phyloP scores from a whole-genome alignment of 2,329 filamentous ascomycete species.

The Neonectria sp. region DNA sequence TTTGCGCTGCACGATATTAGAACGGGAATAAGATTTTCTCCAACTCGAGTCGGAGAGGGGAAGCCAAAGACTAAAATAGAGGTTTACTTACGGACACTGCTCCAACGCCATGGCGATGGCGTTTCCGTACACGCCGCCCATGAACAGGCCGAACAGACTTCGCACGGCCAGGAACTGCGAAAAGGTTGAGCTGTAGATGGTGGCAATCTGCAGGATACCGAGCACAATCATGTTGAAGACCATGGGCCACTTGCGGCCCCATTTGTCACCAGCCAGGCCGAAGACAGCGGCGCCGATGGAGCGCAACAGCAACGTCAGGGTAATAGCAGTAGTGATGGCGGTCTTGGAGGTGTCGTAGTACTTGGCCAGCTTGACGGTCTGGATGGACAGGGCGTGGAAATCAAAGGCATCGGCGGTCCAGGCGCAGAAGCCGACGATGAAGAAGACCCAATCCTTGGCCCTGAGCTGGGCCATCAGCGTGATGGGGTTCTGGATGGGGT shows the following conservation, averaged over 20 bases:
- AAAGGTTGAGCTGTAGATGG: slow-evolving; percentile 82
- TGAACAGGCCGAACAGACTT: slow-evolving; percentile 82
- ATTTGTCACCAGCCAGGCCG: slow-evolving; percentile 83
- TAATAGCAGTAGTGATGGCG: slow-evolving; percentile 82
- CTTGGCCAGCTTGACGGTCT: slow-evolving; percentile 77
- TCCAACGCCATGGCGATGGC: slow-evolving; percentile 85
- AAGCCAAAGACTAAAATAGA: background rate
- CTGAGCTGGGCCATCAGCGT: slow-evolving; percentile 76
- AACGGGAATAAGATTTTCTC: slow-evolving; percentile 37
- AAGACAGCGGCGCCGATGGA: slow-evolving; percentile 84
- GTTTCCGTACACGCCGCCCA: slow-evolving; percentile 87
- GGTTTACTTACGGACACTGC: slow-evolving; percentile 72
- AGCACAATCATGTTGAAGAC: slow-evolving; percentile 83
- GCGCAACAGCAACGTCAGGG: slow-evolving; percentile 80
- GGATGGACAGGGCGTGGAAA: slow-evolving; percentile 85
- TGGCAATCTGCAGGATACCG: slow-evolving; percentile 78
- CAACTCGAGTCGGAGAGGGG: slow-evolving; percentile 30
- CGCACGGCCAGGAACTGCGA: slow-evolving; percentile 82
- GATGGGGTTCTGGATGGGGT: slow-evolving; percentile 79
- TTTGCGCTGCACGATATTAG: slow-evolving; percentile 61
- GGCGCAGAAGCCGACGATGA: slow-evolving; percentile 80
- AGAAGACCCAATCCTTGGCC: slow-evolving; percentile 80
- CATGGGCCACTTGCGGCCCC: slow-evolving; percentile 88
- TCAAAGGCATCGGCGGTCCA: slow-evolving; percentile 90
- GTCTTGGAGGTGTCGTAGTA: slow-evolving; percentile 70